Evolutionary conservation across 192 early-diverging fungal species (phyloP).

Genomic region (Physocladia obscura): DNA sequence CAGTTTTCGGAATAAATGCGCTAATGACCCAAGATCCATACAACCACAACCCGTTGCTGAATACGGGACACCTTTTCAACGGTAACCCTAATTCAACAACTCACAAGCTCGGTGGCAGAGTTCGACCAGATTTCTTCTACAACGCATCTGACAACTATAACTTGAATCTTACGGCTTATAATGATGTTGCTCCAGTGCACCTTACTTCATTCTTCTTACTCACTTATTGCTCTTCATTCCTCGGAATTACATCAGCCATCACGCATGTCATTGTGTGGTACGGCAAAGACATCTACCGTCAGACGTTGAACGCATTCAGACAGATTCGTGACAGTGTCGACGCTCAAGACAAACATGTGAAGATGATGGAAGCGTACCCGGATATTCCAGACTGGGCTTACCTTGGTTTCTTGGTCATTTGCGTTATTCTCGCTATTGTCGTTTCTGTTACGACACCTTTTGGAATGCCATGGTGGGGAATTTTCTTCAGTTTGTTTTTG

Average conservation of each 20-base stretch:
- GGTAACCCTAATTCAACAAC: conserved; percentile 14
- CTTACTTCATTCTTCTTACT: conserved; percentile 30
- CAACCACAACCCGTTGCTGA: conserved; percentile 3
- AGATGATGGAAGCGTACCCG: conserved; percentile 33
- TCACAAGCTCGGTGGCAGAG: not conserved
- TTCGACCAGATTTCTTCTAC: conserved; percentile 19
- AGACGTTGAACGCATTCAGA: conserved; percentile 12
- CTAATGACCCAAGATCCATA: conserved; percentile 3
- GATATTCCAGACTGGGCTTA: conserved; percentile 63
- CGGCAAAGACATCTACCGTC: conserved; percentile 19
- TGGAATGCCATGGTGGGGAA: conserved; percentile 77
- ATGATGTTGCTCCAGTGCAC: conserved; percentile 19
- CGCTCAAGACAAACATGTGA: conserved; percentile 47
- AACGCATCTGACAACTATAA: conserved; percentile 13
- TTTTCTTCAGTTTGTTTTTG: conserved; percentile 31
- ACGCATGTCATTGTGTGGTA: conserved; percentile 59
- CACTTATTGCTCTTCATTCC: conserved; percentile 34
- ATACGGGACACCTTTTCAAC: conserved; percentile 2
- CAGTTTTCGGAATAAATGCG: not conserved
- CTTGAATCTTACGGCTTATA: conserved; percentile 31
- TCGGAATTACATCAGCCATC: conserved; percentile 54
- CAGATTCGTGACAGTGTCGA: conserved; percentile 3
- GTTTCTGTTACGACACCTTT: conserved; percentile 43
- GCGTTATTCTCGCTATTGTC: not conserved
- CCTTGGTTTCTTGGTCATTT: conserved; percentile 41